Base-by-base conservation (phyloP, 495 filamentous ascomycete genomes). In the Alectoria sarmentosa region DNA sequence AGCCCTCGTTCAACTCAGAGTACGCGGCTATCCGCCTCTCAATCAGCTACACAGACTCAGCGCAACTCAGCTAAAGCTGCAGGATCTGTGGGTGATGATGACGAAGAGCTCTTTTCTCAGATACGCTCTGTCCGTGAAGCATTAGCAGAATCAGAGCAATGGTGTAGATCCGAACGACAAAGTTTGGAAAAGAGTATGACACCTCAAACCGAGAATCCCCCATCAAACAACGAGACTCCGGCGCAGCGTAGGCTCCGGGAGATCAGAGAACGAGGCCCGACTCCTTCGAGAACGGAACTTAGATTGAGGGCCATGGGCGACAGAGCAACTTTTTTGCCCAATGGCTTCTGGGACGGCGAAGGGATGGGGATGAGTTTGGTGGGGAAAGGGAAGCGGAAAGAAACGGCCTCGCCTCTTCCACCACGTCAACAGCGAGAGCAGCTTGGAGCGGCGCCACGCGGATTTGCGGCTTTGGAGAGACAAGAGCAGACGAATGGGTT, bases 21-120 rank as follows among this genome's bases (percentile, higher is more conserved):
- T 41, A 28, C n/a, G 15, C 59, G 17, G 38, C 3, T 41, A 28
- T 34, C 41, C 28, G n/a, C 21, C 23, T 36, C 42, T 54, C 52
- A 42, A 48, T 7, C 62, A 42, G 21, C 38, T 23, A 37, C 39
- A 32, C 62, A 58, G 34, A 34, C 23, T 7, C n/a, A 54, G 15
- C 26, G 34, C 14, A 42, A 23, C 6, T 13, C 46, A 52, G 26
- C 17, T 4, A 44, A 19, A 54, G 49, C 19, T 10, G 28, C 54
- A 38, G 17, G 46, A 26, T 41, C 36, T 36, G 30, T 32, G 7
- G 48, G 64, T 14, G 59, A 64, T 21, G 61, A 65, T n/a, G 68
- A 69, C 42, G 66, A 70, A 41, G 69, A 58, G 36, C 64, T 72
- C 15, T 70, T 72, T 30, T 68, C 70, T 21, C 66, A 67, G 32